Base-by-base conservation (phyloP, 106 monocot species). In the Dendrobium nobile region DNA sequence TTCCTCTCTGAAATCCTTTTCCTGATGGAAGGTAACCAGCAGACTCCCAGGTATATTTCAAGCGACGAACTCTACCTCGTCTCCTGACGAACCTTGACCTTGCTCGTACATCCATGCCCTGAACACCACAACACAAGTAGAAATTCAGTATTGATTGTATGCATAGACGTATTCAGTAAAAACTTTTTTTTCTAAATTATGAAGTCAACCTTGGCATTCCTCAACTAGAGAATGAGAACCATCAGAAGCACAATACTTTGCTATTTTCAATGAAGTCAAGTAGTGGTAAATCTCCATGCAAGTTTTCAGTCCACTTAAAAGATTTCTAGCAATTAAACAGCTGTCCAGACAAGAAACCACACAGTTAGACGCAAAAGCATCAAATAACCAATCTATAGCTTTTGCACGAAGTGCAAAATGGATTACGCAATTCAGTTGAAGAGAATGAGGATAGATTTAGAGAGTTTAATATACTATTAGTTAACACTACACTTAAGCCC, bases 1-100 rank as follows among this genome's bases (percentile, higher is more conserved):
- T 98, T 95, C 58, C 87, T 92, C 83, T 98, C 98, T 41, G 92
- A 88, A 55, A 94, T 98, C 51, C 92, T 86, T 82, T 98, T 98
- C 72, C 98, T 89, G 77, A 92, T 98, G 40, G 92, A 94, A 87
- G 98, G 75, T 95, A 98, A 75, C 98, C 92, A 78, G 98, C 89
- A 78, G 94, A 92, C 79, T 98, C 95, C 98, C 98, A 98, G 0
- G 98, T 95, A 77, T 98, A 98, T 44, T 98, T 98, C 73, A 98
- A 84, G 3, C 98, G 80, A 72, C 98, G 94, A 83, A 98, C 94
- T 85, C 91, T 94, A 67, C 98, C 98, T 31, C 98, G 82, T 70
- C 98, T 91, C 79, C 98, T 89, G 45, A 98, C 64, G 61, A 88
- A 95, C 64, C 95, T 90, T 78, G 98, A 95, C 79, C 98, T 92